These are phyloP conservation scores for Penicillium herquei DNA, from an alignment of 495 filamentous ascomycete species.

Conservation along the genomic window DNA sequence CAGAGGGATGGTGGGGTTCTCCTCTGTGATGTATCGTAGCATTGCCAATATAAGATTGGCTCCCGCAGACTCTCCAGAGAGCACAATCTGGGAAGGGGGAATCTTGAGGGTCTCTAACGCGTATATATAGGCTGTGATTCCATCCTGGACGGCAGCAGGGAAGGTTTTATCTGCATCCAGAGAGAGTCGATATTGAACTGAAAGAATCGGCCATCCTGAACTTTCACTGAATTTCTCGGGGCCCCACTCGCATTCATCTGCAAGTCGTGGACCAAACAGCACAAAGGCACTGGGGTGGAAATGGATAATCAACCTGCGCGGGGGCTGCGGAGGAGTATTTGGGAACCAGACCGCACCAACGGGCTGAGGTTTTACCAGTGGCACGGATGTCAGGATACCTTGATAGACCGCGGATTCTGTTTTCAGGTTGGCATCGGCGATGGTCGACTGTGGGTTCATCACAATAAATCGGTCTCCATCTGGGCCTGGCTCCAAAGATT, in stretches of 20 bases:
- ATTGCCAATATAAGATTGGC: slow-evolving; percentile 38
- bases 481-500: slow-evolving; percentile 5
- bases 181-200: slow-evolving; percentile 40
- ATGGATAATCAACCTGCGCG: slow-evolving; percentile 38
- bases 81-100: slow-evolving; percentile 29
- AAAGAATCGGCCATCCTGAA: slow-evolving; percentile 7
- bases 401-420: slow-evolving; percentile 15
- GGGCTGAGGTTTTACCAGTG: slow-evolving; percentile 23
- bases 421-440: background rate
- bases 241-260: slow-evolving; percentile 11
- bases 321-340: slow-evolving; percentile 3
- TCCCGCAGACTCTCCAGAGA: slow-evolving; percentile 47
- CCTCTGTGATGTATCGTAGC: slow-evolving; percentile 26
- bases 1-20: background rate
- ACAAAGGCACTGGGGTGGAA: slow-evolving; percentile 54
- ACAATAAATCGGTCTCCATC: slow-evolving; percentile 18
- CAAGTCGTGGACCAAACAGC: slow-evolving; percentile 15
- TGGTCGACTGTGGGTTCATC: slow-evolving; percentile 7
- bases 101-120: slow-evolving; percentile 31
- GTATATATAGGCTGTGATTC: slow-evolving; percentile 37
- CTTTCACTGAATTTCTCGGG: slow-evolving; percentile 21
- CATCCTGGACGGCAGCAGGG: slow-evolving; percentile 47
- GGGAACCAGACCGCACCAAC: slow-evolving; percentile 39
- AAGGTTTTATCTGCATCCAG: slow-evolving; percentile 31
- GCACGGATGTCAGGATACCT: slow-evolving; percentile 15